Evolutionary conservation across 2,329 filamentous ascomycete species (phyloP).

Genomic region (Penicillium digitatum): DNA sequence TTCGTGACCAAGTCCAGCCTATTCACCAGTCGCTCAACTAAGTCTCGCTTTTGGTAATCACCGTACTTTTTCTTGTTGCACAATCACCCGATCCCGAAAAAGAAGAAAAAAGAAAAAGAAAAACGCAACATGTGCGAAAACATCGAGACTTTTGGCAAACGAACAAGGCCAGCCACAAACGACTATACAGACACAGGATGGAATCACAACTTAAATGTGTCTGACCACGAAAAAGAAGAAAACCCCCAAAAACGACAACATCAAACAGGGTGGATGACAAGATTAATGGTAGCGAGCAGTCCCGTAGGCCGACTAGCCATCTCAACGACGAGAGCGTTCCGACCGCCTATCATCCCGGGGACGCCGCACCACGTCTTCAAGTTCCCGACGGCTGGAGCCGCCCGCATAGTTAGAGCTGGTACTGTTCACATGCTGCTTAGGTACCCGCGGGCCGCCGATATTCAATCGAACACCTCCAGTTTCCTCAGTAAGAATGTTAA

Average conservation of each 20-base stretch:
- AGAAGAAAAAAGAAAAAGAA: not conserved
- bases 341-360: slow-evolving; percentile 35
- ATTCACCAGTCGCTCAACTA: not conserved
- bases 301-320: slow-evolving; percentile 39
- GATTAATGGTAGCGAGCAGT: slow-evolving; percentile 15
- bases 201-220: slow-evolving; percentile 9
- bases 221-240: slow-evolving; percentile 1
- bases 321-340: slow-evolving; percentile 37
- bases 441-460: slow-evolving; percentile 34
- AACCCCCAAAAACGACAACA: not conserved
- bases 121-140: slow-evolving; percentile 1
- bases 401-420: slow-evolving; percentile 32
- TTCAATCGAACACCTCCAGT: slow-evolving; percentile 39
- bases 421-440: slow-evolving; percentile 36
- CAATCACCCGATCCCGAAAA: slow-evolving; percentile 15
- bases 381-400: slow-evolving; percentile 28
- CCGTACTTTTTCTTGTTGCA: slow-evolving; percentile 14
- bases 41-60: slow-evolving; percentile 1
- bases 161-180: slow-evolving; percentile 6
- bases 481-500: slow-evolving; percentile 39
- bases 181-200: slow-evolving; percentile 8
- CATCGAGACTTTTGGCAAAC: slow-evolving; percentile 21
- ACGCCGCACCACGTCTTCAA: slow-evolving; percentile 32
- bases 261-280: not conserved
- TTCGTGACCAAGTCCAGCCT: not conserved